Conservation (phyloP, 192 early-diverging fungal species). For the Backusella morwellensis region DNA sequence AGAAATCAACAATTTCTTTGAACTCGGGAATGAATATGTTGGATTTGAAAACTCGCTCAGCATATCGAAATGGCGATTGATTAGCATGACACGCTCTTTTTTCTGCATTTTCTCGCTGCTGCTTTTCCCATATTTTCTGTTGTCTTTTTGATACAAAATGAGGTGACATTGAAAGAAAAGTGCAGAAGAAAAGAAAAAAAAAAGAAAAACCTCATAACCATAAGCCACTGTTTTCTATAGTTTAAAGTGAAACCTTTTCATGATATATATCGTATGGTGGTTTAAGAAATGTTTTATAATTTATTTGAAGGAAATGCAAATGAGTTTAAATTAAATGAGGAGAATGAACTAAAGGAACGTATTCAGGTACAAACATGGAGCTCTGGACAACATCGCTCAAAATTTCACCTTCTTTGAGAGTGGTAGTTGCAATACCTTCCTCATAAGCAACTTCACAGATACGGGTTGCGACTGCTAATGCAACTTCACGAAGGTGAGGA, state of each 20-base stretch:
- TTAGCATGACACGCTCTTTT: background rate
- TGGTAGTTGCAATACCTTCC: constrained; percentile 47
- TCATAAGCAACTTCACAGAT: constrained; percentile 53
- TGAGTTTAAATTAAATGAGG: constrained; percentile 16
- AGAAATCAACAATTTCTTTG: background rate
- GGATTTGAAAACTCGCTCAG: background rate
- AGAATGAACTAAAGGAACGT: constrained; percentile 41
- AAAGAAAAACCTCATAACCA: background rate
- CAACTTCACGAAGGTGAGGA: constrained; percentile 42
- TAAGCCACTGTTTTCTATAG: background rate
- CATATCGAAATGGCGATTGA: background rate
- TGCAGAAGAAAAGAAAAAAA: background rate
- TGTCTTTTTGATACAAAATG: constrained; percentile 6
- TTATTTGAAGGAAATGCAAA: background rate
- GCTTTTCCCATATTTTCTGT: constrained; percentile 7
- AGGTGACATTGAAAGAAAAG: background rate
- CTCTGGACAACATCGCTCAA: constrained; percentile 46
- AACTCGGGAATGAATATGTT: background rate
- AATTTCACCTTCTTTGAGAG: constrained; percentile 38
- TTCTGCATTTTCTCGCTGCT: constrained; percentile 13
- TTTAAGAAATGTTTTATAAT: background rate
- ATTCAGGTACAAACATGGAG: constrained; percentile 55
- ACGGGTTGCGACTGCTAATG: constrained; percentile 43
- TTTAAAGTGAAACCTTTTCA: background rate
- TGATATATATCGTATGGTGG: background rate